Evolutionary conservation across 108 stramenopile species (phyloP), one percentile per base, ranked within the genome.

Genomic region (Fragilariopsis cylindrus): DNA sequence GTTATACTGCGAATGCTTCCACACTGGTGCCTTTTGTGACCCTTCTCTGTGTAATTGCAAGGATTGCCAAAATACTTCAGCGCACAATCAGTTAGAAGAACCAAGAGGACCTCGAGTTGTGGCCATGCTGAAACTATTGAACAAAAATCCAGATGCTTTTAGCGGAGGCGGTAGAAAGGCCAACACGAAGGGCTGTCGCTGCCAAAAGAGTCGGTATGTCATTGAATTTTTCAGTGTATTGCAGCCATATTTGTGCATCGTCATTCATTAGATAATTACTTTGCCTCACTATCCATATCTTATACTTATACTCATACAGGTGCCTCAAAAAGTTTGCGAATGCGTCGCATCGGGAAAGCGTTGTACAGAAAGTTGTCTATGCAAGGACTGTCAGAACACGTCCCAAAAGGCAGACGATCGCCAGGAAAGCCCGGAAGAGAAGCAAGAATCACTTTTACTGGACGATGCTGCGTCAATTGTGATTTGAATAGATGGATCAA

Each of bases 1-100:
- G 79, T 70, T 92, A 12, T 92, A 92, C 65, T 92, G 90, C 52
- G 88, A 87, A 63, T 92, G 90, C 54, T 92, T 92, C 68, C 77
- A 83, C 54, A 76, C 69, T 39, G 80, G 76, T 18, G 57, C 54
- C 30, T 64, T 85, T n/a, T 87, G 90, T 52, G 84, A 76, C 79
- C 57, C 76, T 53, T 65, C 55, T 3, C 12, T 72, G 43, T 92
- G 91, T 65, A 48, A 15, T 1, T 92, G 91, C 74, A 76, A 68
- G 1, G 73, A 76, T 39, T 92, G 91, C 71, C 73, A 73, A 18
- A 92, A 92, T 67, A 87, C 65, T 0, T 30, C 72, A 42, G 68
- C 46, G 5, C 21, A 72, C n/a, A 72, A 72, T 41, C 13, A 47
- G 21, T 50, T 81, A 54, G 74, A 65, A 21, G 76, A 66, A 0